A percentile compares a stretch with the other conserved stretches of the same genome.
Evolutionary conservation across 2,329 filamentous ascomycete species (phyloP).

Genomic region (Trichoderma hamatum): DNA sequence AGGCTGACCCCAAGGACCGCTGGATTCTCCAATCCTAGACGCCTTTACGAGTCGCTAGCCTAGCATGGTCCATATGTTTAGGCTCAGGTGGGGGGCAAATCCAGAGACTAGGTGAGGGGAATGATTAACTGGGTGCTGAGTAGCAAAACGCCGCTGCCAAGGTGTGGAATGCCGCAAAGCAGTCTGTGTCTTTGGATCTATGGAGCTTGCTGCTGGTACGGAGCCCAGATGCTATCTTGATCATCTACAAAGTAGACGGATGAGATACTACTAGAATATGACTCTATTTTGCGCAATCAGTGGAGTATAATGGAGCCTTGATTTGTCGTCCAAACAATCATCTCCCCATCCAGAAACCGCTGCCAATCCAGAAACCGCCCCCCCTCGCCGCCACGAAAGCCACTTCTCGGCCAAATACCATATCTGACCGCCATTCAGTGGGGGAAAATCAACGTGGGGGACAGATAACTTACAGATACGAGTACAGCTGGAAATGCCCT

Average conservation of each 20-base stretch:
- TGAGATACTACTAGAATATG: not conserved
- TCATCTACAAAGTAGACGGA: not conserved
- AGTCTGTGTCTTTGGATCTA: not conserved
- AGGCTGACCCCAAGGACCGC: not conserved
- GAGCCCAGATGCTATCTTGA: not conserved
- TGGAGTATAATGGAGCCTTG: not conserved
- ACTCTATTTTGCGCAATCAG: constrained; percentile 3
- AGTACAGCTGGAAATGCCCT: not conserved
- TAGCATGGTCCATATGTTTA: not conserved
- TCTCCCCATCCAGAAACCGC: not conserved
- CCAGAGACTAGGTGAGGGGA: not conserved
- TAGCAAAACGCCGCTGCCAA: not conserved
- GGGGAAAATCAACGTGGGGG: not conserved
- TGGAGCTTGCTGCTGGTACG: not conserved
- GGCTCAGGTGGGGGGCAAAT: not conserved
- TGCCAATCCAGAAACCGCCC: not conserved
- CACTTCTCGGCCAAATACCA: constrained; percentile 23
- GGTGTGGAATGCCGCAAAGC: not conserved
- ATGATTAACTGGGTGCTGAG: not conserved
- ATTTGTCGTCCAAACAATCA: not conserved
- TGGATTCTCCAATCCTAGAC: not conserved
- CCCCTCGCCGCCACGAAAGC: constrained; percentile 5
- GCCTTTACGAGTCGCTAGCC: constrained; percentile 10
- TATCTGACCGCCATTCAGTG: constrained; percentile 17
- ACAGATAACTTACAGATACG: not conserved